A percentile compares a stretch with the other conserved stretches of the same genome.
Conservation (phyloP, 2,329 filamentous ascomycete species). For the Phialocephala subalpina region DNA sequence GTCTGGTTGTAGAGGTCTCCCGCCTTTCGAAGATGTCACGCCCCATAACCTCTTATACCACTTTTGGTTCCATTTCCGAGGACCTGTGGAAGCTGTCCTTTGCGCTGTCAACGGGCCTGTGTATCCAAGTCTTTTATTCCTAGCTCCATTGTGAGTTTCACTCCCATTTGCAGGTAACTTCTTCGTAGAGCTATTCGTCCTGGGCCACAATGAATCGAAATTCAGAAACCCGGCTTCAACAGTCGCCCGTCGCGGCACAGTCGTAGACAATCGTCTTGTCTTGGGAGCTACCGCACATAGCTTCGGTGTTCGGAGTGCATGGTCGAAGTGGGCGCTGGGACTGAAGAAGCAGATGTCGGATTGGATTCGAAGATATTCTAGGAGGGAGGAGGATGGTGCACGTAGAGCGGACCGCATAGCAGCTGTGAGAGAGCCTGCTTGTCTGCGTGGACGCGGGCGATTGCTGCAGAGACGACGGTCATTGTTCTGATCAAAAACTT, state of each 20-base stretch:
- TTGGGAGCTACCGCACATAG: constrained; percentile 24
- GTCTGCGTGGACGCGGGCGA: background rate
- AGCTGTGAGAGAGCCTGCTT: constrained; percentile 30
- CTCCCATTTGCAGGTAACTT: constrained; percentile 1
- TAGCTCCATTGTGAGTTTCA: background rate
- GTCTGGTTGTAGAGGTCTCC: constrained; percentile 57
- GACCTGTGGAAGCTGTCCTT: constrained; percentile 32
- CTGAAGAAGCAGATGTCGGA: constrained; percentile 65
- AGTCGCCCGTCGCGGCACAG: constrained; percentile 27
- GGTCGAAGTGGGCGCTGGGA: constrained; percentile 46
- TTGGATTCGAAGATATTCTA: constrained; percentile 78
- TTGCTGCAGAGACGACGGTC: background rate
- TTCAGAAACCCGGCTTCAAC: constrained; percentile 37
- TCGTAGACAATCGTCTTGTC: constrained; percentile 33
- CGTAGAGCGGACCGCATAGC: constrained; percentile 44
- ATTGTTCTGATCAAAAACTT: background rate
- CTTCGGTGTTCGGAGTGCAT: constrained; percentile 31
- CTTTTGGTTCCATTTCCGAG: constrained; percentile 37
- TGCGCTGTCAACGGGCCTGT: constrained; percentile 26
- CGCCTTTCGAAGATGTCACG: constrained; percentile 28
- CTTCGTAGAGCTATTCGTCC: constrained; percentile 22
- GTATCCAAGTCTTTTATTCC: constrained; percentile 18
- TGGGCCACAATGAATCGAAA: constrained; percentile 40
- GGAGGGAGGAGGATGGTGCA: constrained; percentile 62
- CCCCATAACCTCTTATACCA: constrained; percentile 41